Evolutionary conservation across 2,329 filamentous ascomycete species (phyloP), one percentile per base, ranked within the genome.

Genomic region (Didymella pinodella): DNA sequence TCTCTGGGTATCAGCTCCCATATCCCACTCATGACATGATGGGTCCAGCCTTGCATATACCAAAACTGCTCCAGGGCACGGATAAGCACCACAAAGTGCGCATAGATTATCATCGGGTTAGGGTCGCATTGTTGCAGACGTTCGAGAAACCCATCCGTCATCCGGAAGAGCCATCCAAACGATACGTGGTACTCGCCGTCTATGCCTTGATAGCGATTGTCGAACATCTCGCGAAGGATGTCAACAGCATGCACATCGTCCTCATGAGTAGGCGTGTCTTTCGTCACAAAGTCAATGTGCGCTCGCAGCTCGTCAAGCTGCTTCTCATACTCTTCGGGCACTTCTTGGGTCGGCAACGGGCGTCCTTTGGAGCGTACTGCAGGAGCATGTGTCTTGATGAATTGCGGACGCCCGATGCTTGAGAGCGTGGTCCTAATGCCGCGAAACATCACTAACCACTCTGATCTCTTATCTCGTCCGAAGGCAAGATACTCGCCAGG

Each of bases 391-490:
- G 58, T 62, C 29, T 60, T 63, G 2, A 40, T 41, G 18, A 65
- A 66, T 12, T 49, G 11, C 7, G 52, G 26, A 2, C 52, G 31
- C 11, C 25, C 52, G 7, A 67, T n/a, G 10, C 57, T 62, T 11
- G 63, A 36, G 3, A 61, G 43, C n/a, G 68, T 74, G 1, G 67
- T 69, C 22, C 67, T 63, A 3, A 74, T 66, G 1, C 70, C 71
- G 31, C 69, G 66, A 22, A 74, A 73, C 68, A 74, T 70, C 38
- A 69, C 47, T n/a, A 74, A 62, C 70, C 70, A 74, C 26, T 74
- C 68, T 16, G 71, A 73, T 31, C 46, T 65, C 31, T 63, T 63
- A 2, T 64, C 56, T 25, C 59, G 51, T n/a, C 68, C 67, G 25
- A 74, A 74, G 7, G 71, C 70, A 16, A 74, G 68, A 38, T 67